Conservation (phyloP, 2,329 filamentous ascomycete species). For the Ophiostoma pallidulum region DNA sequence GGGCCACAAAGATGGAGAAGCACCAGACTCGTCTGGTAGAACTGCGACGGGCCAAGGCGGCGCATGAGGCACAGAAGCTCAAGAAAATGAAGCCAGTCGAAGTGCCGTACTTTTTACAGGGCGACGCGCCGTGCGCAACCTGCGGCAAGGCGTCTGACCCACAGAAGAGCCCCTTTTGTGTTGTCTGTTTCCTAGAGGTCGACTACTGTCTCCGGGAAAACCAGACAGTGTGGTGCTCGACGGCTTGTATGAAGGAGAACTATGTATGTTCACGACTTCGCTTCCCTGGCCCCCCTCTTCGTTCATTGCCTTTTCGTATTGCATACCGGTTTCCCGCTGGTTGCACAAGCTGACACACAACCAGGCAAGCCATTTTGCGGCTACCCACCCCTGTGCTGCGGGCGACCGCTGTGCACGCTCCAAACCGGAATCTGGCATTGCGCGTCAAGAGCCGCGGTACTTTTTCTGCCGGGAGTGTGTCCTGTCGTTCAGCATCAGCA, state of each 20-base stretch:
- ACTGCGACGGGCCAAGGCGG: conserved; percentile 50
- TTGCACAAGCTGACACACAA: neutral
- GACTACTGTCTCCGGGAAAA: conserved; percentile 15
- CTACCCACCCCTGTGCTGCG: conserved; percentile 13
- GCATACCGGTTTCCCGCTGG: no score
- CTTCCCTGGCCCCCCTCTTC: no score
- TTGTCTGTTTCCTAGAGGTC: conserved; percentile 17
- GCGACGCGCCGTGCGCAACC: conserved; percentile 9
- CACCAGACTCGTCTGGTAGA: conserved; percentile 32
- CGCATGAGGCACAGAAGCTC: conserved; percentile 38
- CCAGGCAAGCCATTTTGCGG: conserved; percentile 9
- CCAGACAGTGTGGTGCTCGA: conserved; percentile 17
- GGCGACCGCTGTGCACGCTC: conserved; percentile 11
- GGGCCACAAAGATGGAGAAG: conserved; percentile 20
- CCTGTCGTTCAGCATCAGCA: conserved; percentile 19
- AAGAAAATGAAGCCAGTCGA: conserved; percentile 24
- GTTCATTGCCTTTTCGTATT: no score
- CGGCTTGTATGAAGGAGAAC: conserved; percentile 11
- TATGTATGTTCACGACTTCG: conserved; percentile 1
- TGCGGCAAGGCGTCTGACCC: conserved; percentile 13
- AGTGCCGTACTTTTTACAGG: conserved; percentile 16
- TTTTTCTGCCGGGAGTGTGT: conserved; percentile 27
- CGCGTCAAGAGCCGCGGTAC: conserved; percentile 10
- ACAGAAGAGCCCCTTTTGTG: conserved; percentile 14
- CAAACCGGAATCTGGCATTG: neutral